Conservation (phyloP, 2,329 filamentous ascomycete species). For the Lachnellula cervina region DNA sequence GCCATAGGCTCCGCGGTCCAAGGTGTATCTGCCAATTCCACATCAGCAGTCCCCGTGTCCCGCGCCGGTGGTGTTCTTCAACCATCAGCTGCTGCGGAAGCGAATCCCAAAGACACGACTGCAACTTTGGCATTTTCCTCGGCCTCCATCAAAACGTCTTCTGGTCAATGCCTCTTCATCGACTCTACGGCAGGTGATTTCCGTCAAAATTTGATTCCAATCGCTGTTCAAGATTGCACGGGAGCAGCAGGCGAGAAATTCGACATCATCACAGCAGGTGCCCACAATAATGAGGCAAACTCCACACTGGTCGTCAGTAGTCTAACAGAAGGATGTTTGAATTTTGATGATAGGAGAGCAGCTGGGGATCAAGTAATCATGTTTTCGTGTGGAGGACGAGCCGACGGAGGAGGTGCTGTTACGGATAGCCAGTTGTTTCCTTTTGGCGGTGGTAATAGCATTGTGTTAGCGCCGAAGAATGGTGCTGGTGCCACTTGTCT, state of each 20-base stretch:
- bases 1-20: constrained; percentile 4
- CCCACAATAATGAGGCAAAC: constrained; percentile 43
- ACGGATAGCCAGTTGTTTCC: constrained; percentile 46
- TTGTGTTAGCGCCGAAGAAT: constrained; percentile 43
- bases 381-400: constrained; percentile 55
- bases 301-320: constrained; percentile 50
- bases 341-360: constrained; percentile 49
- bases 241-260: constrained; percentile 37
- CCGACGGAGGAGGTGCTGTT: constrained; percentile 42
- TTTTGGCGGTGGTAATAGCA: constrained; percentile 37
- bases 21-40: constrained; percentile 31
- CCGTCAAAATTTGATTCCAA: constrained; percentile 40
- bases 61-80: constrained; percentile 46
- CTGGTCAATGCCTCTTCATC: constrained; percentile 39
- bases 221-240: constrained; percentile 37
- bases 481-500: constrained; percentile 42
- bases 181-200: constrained; percentile 43
- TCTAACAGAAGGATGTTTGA: constrained; percentile 53
- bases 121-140: constrained; percentile 38
- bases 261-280: constrained; percentile 43
- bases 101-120: constrained; percentile 38
- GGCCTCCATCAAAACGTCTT: constrained; percentile 38
- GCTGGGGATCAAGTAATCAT: constrained; percentile 49
- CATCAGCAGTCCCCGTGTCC: constrained; percentile 43
- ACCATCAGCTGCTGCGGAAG: constrained; percentile 44